These are phyloP conservation scores for Fusarium metavorans DNA, from an alignment of 2,329 filamentous ascomycete genomes.

Conservation along the genomic window DNA sequence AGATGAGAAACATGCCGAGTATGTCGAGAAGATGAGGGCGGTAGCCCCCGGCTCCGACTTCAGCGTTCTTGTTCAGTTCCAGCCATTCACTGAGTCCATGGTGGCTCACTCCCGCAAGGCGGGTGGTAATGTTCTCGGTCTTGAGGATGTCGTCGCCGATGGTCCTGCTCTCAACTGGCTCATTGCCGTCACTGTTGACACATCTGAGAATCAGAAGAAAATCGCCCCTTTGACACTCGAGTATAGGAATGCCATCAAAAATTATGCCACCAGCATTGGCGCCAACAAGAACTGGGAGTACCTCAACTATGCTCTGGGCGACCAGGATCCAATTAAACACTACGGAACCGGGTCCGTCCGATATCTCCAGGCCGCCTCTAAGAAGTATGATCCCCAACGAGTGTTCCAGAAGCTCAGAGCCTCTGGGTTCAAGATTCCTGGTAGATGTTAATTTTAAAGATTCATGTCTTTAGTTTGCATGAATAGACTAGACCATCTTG, in stretches of 20 bases:
- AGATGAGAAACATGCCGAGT: constrained; percentile 45
- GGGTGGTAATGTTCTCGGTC: constrained; percentile 50
- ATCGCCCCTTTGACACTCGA: constrained; percentile 47
- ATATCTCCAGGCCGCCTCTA: constrained; percentile 44
- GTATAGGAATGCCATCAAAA: constrained; percentile 41
- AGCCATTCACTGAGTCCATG: constrained; percentile 48
- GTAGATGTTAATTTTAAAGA: neutral
- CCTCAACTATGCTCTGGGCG: constrained; percentile 57
- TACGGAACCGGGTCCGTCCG: constrained; percentile 54
- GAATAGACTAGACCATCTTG: neutral
- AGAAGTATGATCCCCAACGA: constrained; percentile 47
- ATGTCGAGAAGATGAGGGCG: constrained; percentile 44
- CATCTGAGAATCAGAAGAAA: constrained; percentile 49
- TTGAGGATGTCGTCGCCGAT: constrained; percentile 50
- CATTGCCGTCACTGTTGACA: constrained; percentile 54
- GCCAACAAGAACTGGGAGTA: constrained; percentile 53
- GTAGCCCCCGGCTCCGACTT: constrained; percentile 42
- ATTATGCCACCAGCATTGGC: constrained; percentile 43
- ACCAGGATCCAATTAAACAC: constrained; percentile 52
- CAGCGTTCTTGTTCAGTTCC: constrained; percentile 47
- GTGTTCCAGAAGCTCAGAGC: constrained; percentile 5
- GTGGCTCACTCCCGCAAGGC: constrained; percentile 35
- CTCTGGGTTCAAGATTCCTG: neutral
- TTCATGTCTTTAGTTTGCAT: too few relatives aligned
- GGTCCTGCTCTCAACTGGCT: constrained; percentile 54